Evolutionary conservation across 805 yeast species (phyloP).

Genomic region (Novakomyces olei): DNA sequence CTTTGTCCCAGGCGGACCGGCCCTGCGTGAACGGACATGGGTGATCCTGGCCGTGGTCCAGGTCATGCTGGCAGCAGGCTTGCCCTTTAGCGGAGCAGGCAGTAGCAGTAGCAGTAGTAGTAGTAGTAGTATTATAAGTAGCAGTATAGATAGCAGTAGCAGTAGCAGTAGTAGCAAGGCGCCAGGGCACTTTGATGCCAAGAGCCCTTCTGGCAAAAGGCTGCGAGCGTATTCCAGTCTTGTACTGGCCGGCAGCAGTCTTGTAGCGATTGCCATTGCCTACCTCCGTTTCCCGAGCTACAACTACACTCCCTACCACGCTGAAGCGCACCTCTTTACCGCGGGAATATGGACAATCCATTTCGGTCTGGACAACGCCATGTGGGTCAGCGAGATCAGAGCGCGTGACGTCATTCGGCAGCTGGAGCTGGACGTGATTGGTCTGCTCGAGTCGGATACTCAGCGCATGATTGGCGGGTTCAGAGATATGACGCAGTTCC

Average conservation of each 20-base stretch:
- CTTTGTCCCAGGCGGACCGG: slow-evolving; percentile 84
- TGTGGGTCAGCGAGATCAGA: slow-evolving; percentile 90
- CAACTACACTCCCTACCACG: slow-evolving; percentile 46
- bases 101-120: too few relatives aligned
- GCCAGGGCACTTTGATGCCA: too few relatives aligned
- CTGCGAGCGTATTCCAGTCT: slow-evolving; percentile 6
- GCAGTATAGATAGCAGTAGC: too few relatives aligned
- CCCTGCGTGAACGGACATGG: slow-evolving; percentile 75
- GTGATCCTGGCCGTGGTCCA: slow-evolving; percentile 38
- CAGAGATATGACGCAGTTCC: slow-evolving; percentile 73
- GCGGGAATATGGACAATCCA: slow-evolving; percentile 98
- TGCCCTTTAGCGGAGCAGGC: too few relatives aligned
- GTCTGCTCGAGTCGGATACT: slow-evolving; percentile 78
- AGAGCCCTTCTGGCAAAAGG: too few relatives aligned
- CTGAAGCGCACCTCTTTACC: slow-evolving; percentile 48
- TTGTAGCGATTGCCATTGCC: slow-evolving; percentile 30
- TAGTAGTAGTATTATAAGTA: too few relatives aligned
- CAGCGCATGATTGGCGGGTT: slow-evolving; percentile 88
- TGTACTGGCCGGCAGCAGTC: slow-evolving; percentile 19
- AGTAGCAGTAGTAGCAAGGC: too few relatives aligned
- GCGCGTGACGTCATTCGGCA: slow-evolving; percentile 69
- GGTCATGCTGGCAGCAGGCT: too few relatives aligned
- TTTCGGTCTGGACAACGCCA: slow-evolving; percentile 87
- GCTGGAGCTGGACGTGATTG: slow-evolving; percentile 67
- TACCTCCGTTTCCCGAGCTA: slow-evolving; percentile 34